A percentile compares a stretch with the other conserved stretches of the same genome.
Conservation (phyloP, 202 grass and related monocot species). For the Bolboschoenoplectus hybrid region DNA sequence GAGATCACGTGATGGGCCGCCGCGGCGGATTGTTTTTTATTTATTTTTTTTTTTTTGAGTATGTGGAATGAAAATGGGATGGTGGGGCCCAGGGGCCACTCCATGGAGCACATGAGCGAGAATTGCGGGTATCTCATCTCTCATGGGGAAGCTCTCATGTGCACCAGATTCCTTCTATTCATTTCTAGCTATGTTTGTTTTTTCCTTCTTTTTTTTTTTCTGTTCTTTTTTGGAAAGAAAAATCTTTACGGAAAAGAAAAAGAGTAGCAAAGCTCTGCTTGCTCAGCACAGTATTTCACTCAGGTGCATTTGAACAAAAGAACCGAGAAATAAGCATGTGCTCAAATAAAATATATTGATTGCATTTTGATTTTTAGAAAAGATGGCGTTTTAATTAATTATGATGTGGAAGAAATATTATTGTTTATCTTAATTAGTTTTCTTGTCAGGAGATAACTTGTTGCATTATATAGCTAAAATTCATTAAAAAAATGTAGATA, state of each 20-base stretch:
- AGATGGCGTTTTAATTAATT: background rate
- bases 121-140: conserved; percentile 66
- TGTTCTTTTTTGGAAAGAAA: conserved; percentile 2
- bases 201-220: background rate
- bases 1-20: conserved; percentile 58
- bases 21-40: background rate
- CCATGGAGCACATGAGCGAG: conserved; percentile 49
- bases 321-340: background rate
- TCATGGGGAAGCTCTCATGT: conserved; percentile 46
- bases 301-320: background rate
- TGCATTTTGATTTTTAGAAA: background rate
- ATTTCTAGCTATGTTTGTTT: background rate
- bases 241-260: background rate
- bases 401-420: background rate
- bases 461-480: too few relatives aligned
- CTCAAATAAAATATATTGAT: background rate
- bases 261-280: background rate
- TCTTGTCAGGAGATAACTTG: background rate
- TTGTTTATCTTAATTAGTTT: background rate
- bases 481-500: too few relatives aligned
- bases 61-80: conserved; percentile 13
- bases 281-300: background rate
- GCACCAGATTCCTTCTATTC: conserved; percentile 55
- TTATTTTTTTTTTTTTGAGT: background rate
- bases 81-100: background rate